Conservation (phyloP, 2,329 filamentous ascomycete genomes). For the Westerdykella aurantiaca region DNA sequence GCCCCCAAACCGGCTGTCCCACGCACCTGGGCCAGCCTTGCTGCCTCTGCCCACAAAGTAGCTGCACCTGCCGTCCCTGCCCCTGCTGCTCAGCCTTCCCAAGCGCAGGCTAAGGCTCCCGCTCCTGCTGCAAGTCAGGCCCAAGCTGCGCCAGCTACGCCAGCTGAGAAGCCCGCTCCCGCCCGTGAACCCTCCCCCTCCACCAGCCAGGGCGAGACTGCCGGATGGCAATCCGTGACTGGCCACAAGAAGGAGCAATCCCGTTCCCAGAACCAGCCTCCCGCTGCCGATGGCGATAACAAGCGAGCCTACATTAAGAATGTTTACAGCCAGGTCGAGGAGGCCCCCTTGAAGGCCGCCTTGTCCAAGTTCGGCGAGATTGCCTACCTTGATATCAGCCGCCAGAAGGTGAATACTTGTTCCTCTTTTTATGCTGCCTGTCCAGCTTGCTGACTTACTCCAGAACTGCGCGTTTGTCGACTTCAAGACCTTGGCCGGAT, state of each 20-base stretch:
- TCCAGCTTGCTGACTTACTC: conserved; percentile 11
- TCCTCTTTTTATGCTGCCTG: conserved; percentile 2
- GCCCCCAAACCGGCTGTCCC: conserved; percentile 52
- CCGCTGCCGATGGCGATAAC: conserved; percentile 62
- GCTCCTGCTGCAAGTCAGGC: conserved; percentile 25
- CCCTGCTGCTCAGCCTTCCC: conserved; percentile 26
- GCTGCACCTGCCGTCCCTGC: conserved; percentile 39
- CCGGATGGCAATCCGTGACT: conserved; percentile 80
- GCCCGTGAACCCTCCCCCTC: conserved; percentile 34
- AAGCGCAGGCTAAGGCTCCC: conserved; percentile 32
- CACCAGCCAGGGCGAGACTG: conserved; percentile 50
- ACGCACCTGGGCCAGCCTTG: conserved; percentile 69
- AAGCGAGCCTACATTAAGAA: conserved; percentile 92
- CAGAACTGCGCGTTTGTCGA: conserved; percentile 98
- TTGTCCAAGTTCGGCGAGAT: conserved; percentile 65
- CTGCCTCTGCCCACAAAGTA: conserved; percentile 46
- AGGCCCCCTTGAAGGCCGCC: conserved; percentile 62
- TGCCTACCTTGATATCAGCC: conserved; percentile 59
- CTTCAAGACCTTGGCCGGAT: conserved; percentile 74
- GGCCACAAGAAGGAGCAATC: conserved; percentile 80
- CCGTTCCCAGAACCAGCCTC: conserved; percentile 61
- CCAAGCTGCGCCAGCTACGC: conserved; percentile 14
- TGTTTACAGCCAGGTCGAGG: conserved; percentile 81
- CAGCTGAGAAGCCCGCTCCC: conserved; percentile 25
- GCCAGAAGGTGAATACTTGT: conserved; percentile 61